phyloP scores from a whole-genome alignment of 805 yeast species.

The Maudiozyma bulderi region DNA sequence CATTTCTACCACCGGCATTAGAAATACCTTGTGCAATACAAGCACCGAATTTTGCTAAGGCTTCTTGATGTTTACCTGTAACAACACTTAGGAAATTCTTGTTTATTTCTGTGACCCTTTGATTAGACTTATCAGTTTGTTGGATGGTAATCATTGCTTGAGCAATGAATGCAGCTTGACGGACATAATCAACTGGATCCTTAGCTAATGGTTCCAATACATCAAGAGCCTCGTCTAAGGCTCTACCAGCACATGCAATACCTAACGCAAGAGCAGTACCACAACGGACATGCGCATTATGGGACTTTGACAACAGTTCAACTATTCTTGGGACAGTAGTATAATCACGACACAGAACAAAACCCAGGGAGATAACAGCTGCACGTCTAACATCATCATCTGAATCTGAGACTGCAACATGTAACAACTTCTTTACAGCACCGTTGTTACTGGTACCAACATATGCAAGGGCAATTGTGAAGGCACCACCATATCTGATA shows the following conservation, averaged over 20 bases:
- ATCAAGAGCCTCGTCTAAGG: conserved; percentile 77
- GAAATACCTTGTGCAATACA: conserved; percentile 94
- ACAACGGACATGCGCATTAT: conserved; percentile 95
- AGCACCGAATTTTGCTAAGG: conserved; percentile 95
- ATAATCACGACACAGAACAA: conserved; percentile 80
- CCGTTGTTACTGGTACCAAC: conserved; percentile 90
- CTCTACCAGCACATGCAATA: conserved; percentile 94
- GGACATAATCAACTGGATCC: conserved; percentile 93
- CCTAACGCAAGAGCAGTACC: conserved; percentile 98
- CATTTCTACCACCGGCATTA: conserved; percentile 97
- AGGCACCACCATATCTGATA: conserved; percentile 92
- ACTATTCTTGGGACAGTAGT: conserved; percentile 93
- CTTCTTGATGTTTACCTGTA: conserved; percentile 86
- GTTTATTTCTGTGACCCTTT: conserved; percentile 70
- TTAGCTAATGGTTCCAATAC: conserved; percentile 86
- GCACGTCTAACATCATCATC: conserved; percentile 95
- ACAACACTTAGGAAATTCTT: conserved; percentile 69
- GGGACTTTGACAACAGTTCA: conserved; percentile 83
- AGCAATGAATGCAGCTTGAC: conserved; percentile 95
- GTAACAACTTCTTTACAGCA: conserved; percentile 79
- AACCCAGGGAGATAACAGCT: conserved; percentile 85
- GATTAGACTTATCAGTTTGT: conserved; percentile 73
- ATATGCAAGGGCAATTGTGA: conserved; percentile 87
- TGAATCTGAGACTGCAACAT: conserved; percentile 93
- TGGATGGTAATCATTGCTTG: conserved; percentile 82